Evolutionary conservation across 306 rosid genomes (phyloP).

Genomic region (Prosopis cineraria): DNA sequence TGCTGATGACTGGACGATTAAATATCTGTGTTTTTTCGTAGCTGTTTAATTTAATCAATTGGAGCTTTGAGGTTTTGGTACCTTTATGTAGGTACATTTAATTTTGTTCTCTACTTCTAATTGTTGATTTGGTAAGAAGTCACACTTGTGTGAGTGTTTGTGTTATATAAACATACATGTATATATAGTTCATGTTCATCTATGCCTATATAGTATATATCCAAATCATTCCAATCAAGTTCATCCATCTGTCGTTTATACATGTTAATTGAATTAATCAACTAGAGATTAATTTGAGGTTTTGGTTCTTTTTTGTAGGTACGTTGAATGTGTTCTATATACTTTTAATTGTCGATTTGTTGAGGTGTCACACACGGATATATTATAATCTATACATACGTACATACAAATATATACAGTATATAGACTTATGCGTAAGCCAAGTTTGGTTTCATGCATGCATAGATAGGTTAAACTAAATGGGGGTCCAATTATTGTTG

Average conservation of each 20-base stretch:
- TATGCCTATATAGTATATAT: neutral
- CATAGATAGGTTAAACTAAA: neutral
- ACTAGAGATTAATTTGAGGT: neutral
- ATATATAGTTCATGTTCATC: neutral
- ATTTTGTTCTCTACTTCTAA: neutral
- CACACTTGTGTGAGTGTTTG: neutral
- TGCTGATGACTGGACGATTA: no score
- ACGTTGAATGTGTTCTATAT: neutral
- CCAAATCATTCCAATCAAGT: no score
- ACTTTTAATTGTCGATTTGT: neutral
- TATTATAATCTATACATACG: neutral
- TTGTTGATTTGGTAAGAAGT: neutral
- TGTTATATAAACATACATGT: neutral
- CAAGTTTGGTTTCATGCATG: conserved; percentile 1
- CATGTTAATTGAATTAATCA: neutral
- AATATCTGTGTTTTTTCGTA: neutral
- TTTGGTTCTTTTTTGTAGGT: neutral
- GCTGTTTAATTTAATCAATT: neutral
- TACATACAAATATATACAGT: neutral
- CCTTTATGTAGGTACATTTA: neutral
- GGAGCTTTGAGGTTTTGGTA: neutral
- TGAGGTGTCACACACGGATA: neutral
- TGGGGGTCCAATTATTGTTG: neutral
- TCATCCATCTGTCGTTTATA: neutral
- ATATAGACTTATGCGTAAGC: neutral